Evolutionary conservation across 352 stramenopile genomes (phyloP).

Genomic region (Pythium folliculosum): DNA sequence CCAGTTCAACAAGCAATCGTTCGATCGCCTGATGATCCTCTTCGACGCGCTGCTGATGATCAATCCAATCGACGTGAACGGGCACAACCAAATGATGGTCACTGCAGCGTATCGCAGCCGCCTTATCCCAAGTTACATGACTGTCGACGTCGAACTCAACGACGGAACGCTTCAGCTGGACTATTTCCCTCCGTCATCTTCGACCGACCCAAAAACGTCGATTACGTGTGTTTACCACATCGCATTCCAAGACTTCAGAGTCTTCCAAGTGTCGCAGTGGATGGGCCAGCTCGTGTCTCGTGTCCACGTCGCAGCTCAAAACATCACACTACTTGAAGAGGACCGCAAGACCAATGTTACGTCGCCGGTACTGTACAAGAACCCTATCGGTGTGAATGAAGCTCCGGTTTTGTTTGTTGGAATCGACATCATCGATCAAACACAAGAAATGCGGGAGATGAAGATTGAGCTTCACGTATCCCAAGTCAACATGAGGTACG

Average conservation of each 20-base stretch:
- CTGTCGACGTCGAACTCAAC: slow-evolving; percentile 53
- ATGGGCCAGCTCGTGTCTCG: slow-evolving; percentile 80
- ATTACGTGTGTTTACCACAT: slow-evolving; percentile 72
- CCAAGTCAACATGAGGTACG: slow-evolving; percentile 80
- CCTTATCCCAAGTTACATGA: slow-evolving; percentile 79
- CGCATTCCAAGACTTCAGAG: slow-evolving; percentile 67
- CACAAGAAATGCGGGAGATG: slow-evolving; percentile 88
- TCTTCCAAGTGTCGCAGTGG: slow-evolving; percentile 90
- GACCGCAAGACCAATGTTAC: slow-evolving; percentile 40
- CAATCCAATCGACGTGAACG: slow-evolving; percentile 85
- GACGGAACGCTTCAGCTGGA: slow-evolving; percentile 67
- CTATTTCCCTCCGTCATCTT: slow-evolving; percentile 38
- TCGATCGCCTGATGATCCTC: slow-evolving; percentile 82
- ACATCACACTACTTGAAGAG: slow-evolving; percentile 79
- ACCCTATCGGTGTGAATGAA: slow-evolving; percentile 71
- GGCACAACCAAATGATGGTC: slow-evolving; percentile 71
- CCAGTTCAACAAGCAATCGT: slow-evolving; percentile 61
- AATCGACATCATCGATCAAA: slow-evolving; percentile 78
- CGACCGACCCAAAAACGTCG: not conserved
- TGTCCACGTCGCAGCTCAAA: slow-evolving; percentile 69
- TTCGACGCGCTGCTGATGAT: slow-evolving; percentile 87
- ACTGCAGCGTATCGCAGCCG: slow-evolving; percentile 50
- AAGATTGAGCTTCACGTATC: slow-evolving; percentile 87
- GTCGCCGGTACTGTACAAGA: slow-evolving; percentile 79
- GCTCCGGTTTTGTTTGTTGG: slow-evolving; percentile 80